Evolutionary conservation across 2,329 filamentous ascomycete genomes (phyloP).

Genomic region (Periconia sp.): DNA sequence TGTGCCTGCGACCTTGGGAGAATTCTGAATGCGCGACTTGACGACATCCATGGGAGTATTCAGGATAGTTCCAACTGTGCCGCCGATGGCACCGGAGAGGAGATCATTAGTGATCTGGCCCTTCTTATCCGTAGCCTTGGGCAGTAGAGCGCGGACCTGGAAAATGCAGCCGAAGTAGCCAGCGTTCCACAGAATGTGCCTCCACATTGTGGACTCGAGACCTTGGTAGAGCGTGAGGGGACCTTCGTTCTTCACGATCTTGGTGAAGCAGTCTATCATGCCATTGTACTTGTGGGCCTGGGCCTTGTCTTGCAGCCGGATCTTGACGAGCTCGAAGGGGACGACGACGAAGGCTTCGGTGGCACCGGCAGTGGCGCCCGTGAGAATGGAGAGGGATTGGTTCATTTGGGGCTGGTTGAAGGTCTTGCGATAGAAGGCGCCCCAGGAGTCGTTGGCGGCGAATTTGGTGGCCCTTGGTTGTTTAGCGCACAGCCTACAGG

Average conservation of each 20-base stretch:
- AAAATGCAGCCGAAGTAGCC: conserved; percentile 99
- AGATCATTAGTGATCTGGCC: conserved; percentile 87
- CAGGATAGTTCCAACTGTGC: conserved; percentile 86
- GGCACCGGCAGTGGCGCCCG: conserved; percentile 91
- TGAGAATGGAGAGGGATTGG: conserved; percentile 89
- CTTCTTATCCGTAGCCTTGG: conserved; percentile 79
- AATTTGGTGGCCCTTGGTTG: conserved; percentile 85
- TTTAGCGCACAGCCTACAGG: conserved; percentile 9
- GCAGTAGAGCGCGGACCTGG: conserved; percentile 87
- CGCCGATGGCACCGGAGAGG: conserved; percentile 83
- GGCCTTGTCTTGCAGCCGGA: conserved; percentile 93
- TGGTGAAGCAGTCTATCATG: conserved; percentile 78
- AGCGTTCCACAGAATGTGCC: conserved; percentile 91
- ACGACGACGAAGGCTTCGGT: conserved; percentile 97
- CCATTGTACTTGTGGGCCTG: conserved; percentile 87
- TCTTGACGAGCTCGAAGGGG: conserved; percentile 98
- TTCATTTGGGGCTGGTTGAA: conserved; percentile 89
- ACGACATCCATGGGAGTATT: conserved; percentile 98
- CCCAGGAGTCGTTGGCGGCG: conserved; percentile 98
- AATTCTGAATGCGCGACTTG: conserved; percentile 98
- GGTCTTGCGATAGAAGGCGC: conserved; percentile 85
- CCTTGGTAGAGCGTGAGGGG: conserved; percentile 92
- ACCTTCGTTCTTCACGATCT: conserved; percentile 85
- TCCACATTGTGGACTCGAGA: conserved; percentile 95
- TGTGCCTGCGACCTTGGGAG: conserved; percentile 77